Evolutionary conservation across 805 yeast species (phyloP), one percentile per base, ranked within the genome.

Genomic region (Torulaspora franciscae): DNA sequence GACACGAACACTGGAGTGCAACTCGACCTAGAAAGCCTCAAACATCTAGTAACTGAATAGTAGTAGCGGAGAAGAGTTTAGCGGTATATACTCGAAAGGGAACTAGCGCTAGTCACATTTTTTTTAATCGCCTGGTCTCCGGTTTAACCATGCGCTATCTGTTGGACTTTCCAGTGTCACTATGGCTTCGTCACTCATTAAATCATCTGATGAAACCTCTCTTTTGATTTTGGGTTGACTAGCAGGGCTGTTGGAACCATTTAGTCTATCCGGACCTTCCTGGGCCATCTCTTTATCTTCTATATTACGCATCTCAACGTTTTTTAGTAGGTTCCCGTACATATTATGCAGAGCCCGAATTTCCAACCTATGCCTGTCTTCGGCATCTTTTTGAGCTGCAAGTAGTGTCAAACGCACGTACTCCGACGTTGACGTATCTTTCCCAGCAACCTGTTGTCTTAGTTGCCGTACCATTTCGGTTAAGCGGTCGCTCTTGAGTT

Each of bases 21-120:
- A 24, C 38, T 53, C 4, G 63, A 52, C 32, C 42, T 60, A 14
- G 54, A 49, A 14, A 58, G 54, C 17, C 36, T 60, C 43, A 58
- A 56, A 37, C 56, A 52, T 23, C 23, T 53, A 14, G 49, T 51
- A 7, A 51, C 48, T 7, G 51, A 50, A 11, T 51, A 35, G 15
- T 11, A 22, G 10, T 30, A 30, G 10, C 5, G 22, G 22, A 19
- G 22, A 19, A 30, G 13, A 30, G 33, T 19, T 13, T 4, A 14
- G 33, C 33, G 26, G 37, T 19, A 33, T 10, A 33, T 15, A 32
- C 11, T 32, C 7, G 3, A 17, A 22, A 10, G n/a, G 19, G 15
- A 7, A 3, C 1, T 30, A 19, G 22, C 5, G 22, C 3, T 19
- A 19, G n/a, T 19, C 5, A 19, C 22, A 19, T 5, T 19, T 19